phyloP scores from a whole-genome alignment of 768 basidiomycete genomes.

The Tephrocybe sp. region DNA sequence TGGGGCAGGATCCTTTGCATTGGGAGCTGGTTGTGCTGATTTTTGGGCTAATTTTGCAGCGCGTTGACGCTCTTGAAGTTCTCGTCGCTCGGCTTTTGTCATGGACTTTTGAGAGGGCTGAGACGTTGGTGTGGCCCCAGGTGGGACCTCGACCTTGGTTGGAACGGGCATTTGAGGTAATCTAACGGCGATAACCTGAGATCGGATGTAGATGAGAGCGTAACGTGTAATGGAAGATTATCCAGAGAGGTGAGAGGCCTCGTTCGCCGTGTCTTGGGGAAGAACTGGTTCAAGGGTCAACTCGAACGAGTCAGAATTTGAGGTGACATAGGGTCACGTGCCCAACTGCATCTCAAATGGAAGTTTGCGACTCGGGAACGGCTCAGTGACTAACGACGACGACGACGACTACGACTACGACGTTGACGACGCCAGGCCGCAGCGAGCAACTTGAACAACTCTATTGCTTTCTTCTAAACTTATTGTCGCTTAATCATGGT shows the following conservation, averaged over 20 bases:
- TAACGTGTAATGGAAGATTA: not conserved
- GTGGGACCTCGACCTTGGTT: constrained; percentile 21
- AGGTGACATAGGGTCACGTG: constrained; percentile 19
- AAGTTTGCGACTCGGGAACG: constrained; percentile 5
- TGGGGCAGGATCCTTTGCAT: constrained; percentile 22
- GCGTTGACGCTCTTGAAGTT: constrained; percentile 76
- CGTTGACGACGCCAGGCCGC: not conserved
- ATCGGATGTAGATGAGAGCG: not conserved
- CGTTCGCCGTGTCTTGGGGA: constrained; percentile 2
- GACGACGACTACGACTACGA: constrained; percentile 5
- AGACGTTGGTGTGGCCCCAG: constrained; percentile 11
- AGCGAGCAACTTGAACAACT: not conserved
- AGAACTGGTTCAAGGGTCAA: not conserved
- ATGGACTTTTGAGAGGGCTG: constrained; percentile 63
- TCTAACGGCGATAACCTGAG: not conserved
- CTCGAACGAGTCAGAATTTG: constrained; percentile 20
- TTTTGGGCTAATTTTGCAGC: constrained; percentile 68
- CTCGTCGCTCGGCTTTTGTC: constrained; percentile 80
- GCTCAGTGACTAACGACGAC: not conserved
- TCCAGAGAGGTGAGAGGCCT: not conserved
- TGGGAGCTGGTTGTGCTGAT: constrained; percentile 21
- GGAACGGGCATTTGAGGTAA: constrained; percentile 31
- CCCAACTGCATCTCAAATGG: not conserved
- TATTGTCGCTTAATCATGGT: constrained; percentile 7
- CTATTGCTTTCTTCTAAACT: constrained; percentile 1